Evolutionary conservation across 495 filamentous ascomycete genomes (phyloP).

Genomic region (Xylaria intraflava): DNA sequence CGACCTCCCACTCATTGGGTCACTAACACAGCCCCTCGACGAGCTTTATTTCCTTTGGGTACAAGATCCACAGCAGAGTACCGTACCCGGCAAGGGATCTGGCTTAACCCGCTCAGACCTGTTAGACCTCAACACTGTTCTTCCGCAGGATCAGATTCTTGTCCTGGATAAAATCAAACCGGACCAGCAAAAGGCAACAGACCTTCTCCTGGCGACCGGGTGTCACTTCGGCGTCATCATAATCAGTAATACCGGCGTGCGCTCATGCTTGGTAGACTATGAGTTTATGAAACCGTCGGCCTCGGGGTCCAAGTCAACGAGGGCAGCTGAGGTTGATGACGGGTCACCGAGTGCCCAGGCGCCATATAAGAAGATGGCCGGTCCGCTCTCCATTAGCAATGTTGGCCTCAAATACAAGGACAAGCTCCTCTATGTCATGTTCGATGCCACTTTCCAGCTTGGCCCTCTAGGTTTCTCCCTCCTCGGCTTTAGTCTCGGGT

Average conservation of each 20-base stretch:
- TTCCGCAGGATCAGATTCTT: constrained; percentile 4
- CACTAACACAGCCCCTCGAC: constrained; percentile 37
- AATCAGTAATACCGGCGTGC: constrained; percentile 7
- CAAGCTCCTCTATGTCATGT: no score
- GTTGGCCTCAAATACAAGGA: no score
- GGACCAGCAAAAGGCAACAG: constrained; percentile 1
- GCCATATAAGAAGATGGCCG: constrained; percentile 23
- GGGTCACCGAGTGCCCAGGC: constrained; percentile 15
- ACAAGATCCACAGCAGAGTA: constrained; percentile 15
- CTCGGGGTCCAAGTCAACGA: not conserved
- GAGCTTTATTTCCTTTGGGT: constrained; percentile 35
- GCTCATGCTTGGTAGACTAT: constrained; percentile 25
- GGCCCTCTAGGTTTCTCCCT: no score
- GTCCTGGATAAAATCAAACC: constrained; percentile 10
- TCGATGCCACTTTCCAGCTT: no score
- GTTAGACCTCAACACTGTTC: constrained; percentile 8
- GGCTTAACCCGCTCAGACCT: constrained; percentile 19
- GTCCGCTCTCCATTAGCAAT: no score
- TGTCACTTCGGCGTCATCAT: constrained; percentile 28
- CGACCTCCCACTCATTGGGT: constrained; percentile 31
- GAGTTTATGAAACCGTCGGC: constrained; percentile 12
- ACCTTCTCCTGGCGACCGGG: constrained; percentile 24
- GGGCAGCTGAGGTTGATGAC: not conserved
- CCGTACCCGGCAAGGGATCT: not conserved
- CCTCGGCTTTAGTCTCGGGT: no score